Conservation (phyloP, 2,329 filamentous ascomycete species). For the Cladosporium sp. region DNA sequence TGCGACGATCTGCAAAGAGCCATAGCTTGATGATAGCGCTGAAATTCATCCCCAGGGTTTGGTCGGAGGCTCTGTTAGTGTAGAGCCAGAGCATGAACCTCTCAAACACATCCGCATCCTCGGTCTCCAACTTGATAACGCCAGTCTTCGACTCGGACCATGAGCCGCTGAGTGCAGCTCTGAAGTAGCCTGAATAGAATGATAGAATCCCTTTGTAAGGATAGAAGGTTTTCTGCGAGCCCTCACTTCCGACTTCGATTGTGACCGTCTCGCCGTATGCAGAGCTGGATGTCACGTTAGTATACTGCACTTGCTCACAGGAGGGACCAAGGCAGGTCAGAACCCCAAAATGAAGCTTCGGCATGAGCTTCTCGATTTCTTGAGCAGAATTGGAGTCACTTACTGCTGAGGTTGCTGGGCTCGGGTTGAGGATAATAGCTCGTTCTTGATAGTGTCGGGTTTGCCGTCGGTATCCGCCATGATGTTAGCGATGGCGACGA, state of each 20-base stretch:
- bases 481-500: too few relatives aligned
- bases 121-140: not conserved
- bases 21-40: slow-evolving; percentile 1
- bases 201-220: not conserved
- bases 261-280: not conserved
- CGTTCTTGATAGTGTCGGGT: not conserved
- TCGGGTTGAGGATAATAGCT: not conserved
- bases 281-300: not conserved
- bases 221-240: not conserved
- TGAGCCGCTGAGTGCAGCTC: not conserved
- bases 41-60: not conserved
- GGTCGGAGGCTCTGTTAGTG: not conserved
- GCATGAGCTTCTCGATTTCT: too few relatives aligned
- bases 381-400: too few relatives aligned
- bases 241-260: not conserved
- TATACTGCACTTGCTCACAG: too few relatives aligned
- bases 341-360: too few relatives aligned
- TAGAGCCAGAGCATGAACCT: not conserved
- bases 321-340: too few relatives aligned
- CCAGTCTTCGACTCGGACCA: not conserved
- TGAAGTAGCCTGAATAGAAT: not conserved
- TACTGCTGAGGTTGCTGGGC: not conserved
- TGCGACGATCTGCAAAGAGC: slow-evolving; percentile 12
- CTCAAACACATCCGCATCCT: not conserved
- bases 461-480: not conserved